Base-by-base conservation (phyloP, 1,284 basidiomycete genomes). In the Naganishia sp. region DNA sequence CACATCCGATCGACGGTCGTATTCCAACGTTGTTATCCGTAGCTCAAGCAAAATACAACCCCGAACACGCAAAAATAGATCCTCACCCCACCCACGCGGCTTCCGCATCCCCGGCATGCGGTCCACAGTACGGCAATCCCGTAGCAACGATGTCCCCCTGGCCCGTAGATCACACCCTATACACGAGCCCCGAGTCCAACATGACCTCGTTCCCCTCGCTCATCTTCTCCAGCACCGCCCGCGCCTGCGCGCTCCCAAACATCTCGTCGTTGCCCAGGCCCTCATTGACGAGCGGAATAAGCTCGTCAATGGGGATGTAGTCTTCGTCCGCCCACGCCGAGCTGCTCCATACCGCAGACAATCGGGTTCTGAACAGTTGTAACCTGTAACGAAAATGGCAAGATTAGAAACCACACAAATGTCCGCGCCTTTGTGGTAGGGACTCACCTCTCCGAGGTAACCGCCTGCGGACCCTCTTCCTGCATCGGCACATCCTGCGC, bases 121-220 rank as follows among this genome's bases (percentile, higher is more conserved):
- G 5, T 5, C 28, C 28, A 28, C 28, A 28, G 28, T 28, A 28
- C 28, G 28, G 28, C 28, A 28, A 28, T 5, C 28, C 28, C 28
- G 28, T 2, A 28, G 28, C 36, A 9, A 13, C 36, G 10, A 9
- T 13, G 36, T 7, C 10, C 36, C 36, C 10, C 36, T 7, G 6
- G 6, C 36, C 7, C 36, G 10, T 13, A 39, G 4, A 9, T 39
- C 50, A 67, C 31, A 80, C 73, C 69, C 76, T 76, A 71, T 79
- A 80, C 64, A 93, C 84, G 63, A 88, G 85, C 31, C 87, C 89
- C 49, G 90, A 90, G 67, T 87, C 87, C 72, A 92, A 84, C 91
- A 97, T 93, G 71, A 97, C 82, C 78, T 94, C 88, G 73, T 94
- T 90, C 28, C 84, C 84, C 49, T 90, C 87, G 60, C 86, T 84